Percentiles rank a stretch among this genome's conserved stretches.
Conservation (phyloP, 2,329 filamentous ascomycete species). For the Harringtonia lauricola region DNA sequence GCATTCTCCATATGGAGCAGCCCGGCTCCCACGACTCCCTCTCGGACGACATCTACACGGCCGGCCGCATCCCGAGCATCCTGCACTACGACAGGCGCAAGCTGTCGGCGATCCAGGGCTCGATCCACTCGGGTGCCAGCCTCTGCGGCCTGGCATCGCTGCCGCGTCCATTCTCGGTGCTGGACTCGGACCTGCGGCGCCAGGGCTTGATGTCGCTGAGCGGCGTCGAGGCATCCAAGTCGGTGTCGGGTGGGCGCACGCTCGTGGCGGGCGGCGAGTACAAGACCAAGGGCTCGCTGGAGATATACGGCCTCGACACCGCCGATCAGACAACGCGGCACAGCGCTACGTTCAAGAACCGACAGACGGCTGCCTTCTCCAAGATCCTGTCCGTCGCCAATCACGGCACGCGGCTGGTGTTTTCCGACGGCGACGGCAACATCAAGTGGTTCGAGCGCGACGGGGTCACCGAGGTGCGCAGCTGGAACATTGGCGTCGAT, state of each 20-base stretch:
- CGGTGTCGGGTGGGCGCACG: slow-evolving; percentile 44
- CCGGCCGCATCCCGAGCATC: slow-evolving; percentile 79
- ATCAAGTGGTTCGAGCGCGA: slow-evolving; percentile 90
- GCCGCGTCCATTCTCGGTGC: slow-evolving; percentile 54
- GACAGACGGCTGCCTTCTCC: slow-evolving; percentile 69
- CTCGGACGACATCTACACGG: slow-evolving; percentile 76
- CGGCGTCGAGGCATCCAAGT: slow-evolving; percentile 42
- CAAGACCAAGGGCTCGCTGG: slow-evolving; percentile 80
- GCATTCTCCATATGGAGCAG: slow-evolving; percentile 65
- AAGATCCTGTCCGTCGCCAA: slow-evolving; percentile 72
- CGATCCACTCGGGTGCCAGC: slow-evolving; percentile 73
- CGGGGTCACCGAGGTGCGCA: slow-evolving; percentile 50
- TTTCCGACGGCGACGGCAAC: slow-evolving; percentile 72
- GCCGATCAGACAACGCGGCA: slow-evolving; percentile 15
- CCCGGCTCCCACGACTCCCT: slow-evolving; percentile 37
- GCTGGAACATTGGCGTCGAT: slow-evolving; percentile 35
- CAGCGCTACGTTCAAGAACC: slow-evolving; percentile 56
- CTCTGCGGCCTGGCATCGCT: slow-evolving; percentile 63
- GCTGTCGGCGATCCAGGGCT: slow-evolving; percentile 66
- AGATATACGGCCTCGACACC: slow-evolving; percentile 60
- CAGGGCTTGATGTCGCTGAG: slow-evolving; percentile 43
- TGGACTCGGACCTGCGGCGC: slow-evolving; percentile 47
- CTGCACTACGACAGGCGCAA: slow-evolving; percentile 80
- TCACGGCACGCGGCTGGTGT: slow-evolving; percentile 73
- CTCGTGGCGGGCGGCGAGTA: slow-evolving; percentile 82